phyloP scores from a whole-genome alignment of 1,284 basidiomycete genomes.

The Rhizopogon hawkerae region DNA sequence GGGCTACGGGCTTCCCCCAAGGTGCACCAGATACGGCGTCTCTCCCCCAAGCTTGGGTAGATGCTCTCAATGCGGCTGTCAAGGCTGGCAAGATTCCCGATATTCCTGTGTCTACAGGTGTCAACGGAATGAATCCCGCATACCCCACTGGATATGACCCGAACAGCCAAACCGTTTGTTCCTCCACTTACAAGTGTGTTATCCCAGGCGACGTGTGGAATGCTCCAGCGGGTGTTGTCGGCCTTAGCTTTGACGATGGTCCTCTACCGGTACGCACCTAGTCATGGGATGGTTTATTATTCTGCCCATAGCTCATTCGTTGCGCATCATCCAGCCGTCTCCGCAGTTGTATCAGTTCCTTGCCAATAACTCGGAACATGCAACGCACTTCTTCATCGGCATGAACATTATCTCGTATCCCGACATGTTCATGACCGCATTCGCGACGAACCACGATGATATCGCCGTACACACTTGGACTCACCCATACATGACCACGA shows the following conservation, averaged over 20 bases:
- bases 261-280: constrained; percentile 45
- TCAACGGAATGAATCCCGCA: constrained; percentile 37
- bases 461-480: constrained; percentile 77
- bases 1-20: constrained; percentile 47
- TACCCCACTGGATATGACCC: constrained; percentile 53
- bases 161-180: constrained; percentile 48
- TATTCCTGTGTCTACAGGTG: constrained; percentile 43
- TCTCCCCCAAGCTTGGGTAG: constrained; percentile 57
- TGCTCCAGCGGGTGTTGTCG: constrained; percentile 53
- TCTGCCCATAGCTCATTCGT: constrained; percentile 13
- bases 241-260: constrained; percentile 72
- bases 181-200: constrained; percentile 57
- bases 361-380: constrained; percentile 45
- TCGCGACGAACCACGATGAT: constrained; percentile 45
- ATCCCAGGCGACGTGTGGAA: constrained; percentile 61
- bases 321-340: constrained; percentile 18
- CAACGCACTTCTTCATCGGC: constrained; percentile 83
- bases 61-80: constrained; percentile 57
- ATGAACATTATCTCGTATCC: constrained; percentile 55
- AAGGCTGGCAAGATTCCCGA: constrained; percentile 66
- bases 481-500: constrained; percentile 75
- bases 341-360: constrained; percentile 48
- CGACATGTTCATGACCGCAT: constrained; percentile 45
- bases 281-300: constrained; percentile 20
- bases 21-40: constrained; percentile 33